These are phyloP conservation scores for Trichosporon coremiiforme DNA, from an alignment of 1,284 basidiomycete species.

Conservation along the genomic window DNA sequence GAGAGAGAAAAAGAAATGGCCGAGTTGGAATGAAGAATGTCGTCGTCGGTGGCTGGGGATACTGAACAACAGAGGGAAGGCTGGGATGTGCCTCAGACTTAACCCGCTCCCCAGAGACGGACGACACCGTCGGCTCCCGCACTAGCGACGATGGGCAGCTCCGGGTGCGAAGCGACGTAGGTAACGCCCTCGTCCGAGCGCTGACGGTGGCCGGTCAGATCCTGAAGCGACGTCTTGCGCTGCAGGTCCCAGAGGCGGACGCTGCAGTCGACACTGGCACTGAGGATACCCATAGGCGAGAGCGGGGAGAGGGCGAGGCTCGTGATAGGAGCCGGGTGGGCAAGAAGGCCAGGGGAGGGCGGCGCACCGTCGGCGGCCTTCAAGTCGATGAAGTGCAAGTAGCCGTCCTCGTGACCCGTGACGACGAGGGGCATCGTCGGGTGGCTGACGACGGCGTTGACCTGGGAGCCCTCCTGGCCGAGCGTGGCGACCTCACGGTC, in stretches of 20 bases:
- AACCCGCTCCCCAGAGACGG: conserved; percentile 65
- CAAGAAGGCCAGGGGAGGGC: conserved; percentile 82
- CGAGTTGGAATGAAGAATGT: background rate
- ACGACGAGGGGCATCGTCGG: conserved; percentile 86
- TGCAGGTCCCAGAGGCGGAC: conserved; percentile 90
- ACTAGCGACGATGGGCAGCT: conserved; percentile 83
- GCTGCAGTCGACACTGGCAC: conserved; percentile 90
- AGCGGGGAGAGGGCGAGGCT: conserved; percentile 81
- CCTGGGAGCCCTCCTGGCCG: conserved; percentile 65
- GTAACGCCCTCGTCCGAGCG: conserved; percentile 89
- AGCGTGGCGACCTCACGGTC: conserved; percentile 76
- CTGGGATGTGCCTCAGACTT: background rate
- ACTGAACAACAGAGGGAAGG: too few relatives aligned
- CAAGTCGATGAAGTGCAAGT: conserved; percentile 85
- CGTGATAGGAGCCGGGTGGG: conserved; percentile 88
- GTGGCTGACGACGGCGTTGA: conserved; percentile 87
- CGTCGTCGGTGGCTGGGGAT: background rate
- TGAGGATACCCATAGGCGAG: conserved; percentile 72
- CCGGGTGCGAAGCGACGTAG: conserved; percentile 62
- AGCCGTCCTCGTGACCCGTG: conserved; percentile 91
- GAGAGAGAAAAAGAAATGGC: background rate
- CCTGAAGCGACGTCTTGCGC: conserved; percentile 72
- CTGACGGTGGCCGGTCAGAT: conserved; percentile 79
- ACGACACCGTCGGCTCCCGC: conserved; percentile 94
- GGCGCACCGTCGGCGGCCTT: conserved; percentile 65